Evolutionary conservation across 2,329 filamentous ascomycete species (phyloP).

Genomic region (Microdochium bolleyi): DNA sequence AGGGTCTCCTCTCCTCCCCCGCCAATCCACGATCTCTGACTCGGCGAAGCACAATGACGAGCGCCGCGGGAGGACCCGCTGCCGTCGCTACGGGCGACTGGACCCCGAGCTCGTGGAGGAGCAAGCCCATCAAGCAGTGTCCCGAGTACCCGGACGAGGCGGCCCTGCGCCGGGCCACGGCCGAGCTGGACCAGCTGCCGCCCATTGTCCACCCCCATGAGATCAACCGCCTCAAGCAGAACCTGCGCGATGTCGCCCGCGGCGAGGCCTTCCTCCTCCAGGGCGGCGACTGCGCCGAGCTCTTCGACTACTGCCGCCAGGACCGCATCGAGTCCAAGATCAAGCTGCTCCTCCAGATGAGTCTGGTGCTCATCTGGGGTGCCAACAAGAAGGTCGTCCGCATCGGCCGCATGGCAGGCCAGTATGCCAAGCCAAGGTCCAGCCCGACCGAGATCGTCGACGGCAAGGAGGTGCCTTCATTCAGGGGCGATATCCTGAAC

Average conservation of each 20-base stretch:
- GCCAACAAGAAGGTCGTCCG: conserved; percentile 74
- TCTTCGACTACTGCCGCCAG: conserved; percentile 93
- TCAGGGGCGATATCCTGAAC: conserved; percentile 93
- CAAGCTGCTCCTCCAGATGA: conserved; percentile 96
- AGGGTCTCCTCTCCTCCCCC: neutral
- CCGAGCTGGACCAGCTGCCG: conserved; percentile 61
- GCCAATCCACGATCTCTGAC: neutral
- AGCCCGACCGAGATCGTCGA: conserved; percentile 78
- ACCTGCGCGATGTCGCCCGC: conserved; percentile 75
- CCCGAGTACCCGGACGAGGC: conserved; percentile 59
- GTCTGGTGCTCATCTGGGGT: conserved; percentile 88
- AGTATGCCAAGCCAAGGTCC: conserved; percentile 93
- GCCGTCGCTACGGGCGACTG: conserved; percentile 26
- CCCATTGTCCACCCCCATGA: conserved; percentile 74
- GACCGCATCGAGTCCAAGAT: conserved; percentile 90
- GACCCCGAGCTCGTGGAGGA: conserved; percentile 63
- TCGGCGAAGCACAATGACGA: neutral
- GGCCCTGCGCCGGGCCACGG: conserved; percentile 50
- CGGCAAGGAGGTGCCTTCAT: conserved; percentile 76
- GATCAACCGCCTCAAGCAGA: conserved; percentile 71
- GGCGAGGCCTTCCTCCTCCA: conserved; percentile 92
- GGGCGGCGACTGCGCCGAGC: conserved; percentile 92
- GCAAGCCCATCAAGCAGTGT: conserved; percentile 71
- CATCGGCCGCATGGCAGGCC: conserved; percentile 92
- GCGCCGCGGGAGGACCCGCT: neutral